These are phyloP conservation scores for Exserohilum turcica DNA, from an alignment of 2,329 filamentous ascomycete genomes.

Conservation along the genomic window DNA sequence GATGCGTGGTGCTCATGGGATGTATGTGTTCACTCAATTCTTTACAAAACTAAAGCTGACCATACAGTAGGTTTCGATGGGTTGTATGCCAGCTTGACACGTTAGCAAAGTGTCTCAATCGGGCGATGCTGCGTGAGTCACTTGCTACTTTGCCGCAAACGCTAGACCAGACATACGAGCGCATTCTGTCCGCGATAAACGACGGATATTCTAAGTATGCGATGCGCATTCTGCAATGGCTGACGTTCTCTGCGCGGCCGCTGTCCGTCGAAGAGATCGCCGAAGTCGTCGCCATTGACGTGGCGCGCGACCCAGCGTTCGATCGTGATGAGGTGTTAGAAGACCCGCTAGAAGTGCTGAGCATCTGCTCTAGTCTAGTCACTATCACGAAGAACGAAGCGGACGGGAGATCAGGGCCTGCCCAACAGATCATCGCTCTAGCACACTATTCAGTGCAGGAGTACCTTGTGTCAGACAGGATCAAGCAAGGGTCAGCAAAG, in stretches of 20 bases:
- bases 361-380: slow-evolving; percentile 42
- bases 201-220: slow-evolving; percentile 24
- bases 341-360: slow-evolving; percentile 39
- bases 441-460: slow-evolving; percentile 48
- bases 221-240: slow-evolving; percentile 31
- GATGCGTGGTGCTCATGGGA: slow-evolving; percentile 28
- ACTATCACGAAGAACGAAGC: slow-evolving; percentile 19
- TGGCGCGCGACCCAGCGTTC: slow-evolving; percentile 32
- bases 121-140: slow-evolving; percentile 19
- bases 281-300: slow-evolving; percentile 35
- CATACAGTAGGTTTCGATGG: slow-evolving; percentile 32
- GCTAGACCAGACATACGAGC: slow-evolving; percentile 37
- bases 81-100: slow-evolving; percentile 32
- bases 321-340: slow-evolving; percentile 42
- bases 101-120: slow-evolving; percentile 27
- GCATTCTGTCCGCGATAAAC: slow-evolving; percentile 30
- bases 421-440: slow-evolving; percentile 21
- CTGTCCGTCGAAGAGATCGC: slow-evolving; percentile 30
- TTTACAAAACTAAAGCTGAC: slow-evolving; percentile 6
- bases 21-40: slow-evolving; percentile 19
- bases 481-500: slow-evolving; percentile 24
- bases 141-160: slow-evolving; percentile 29
- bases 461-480: slow-evolving; percentile 40
- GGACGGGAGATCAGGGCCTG: neutral
- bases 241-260: slow-evolving; percentile 29